Evolutionary conservation across 495 filamentous ascomycete genomes (phyloP).

Genomic region (Glarea lozoyensis): DNA sequence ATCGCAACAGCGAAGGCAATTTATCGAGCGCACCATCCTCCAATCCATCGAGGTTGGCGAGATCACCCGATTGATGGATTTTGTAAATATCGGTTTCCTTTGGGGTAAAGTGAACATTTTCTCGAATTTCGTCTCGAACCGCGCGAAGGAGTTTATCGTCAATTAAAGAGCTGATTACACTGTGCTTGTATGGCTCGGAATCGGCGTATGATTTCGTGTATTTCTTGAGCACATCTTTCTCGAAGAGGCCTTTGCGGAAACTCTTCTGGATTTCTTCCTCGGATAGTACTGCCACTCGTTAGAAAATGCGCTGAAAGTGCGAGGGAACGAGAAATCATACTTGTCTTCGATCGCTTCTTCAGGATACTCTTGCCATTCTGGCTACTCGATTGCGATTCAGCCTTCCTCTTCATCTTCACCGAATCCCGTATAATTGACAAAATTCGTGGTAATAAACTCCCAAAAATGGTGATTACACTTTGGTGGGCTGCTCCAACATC

Average conservation of each 20-base stretch:
- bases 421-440: neutral
- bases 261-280: slow-evolving; percentile 20
- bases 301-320: slow-evolving; percentile 2
- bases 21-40: slow-evolving; percentile 72
- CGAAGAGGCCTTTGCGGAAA: slow-evolving; percentile 75
- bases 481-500: slow-evolving; percentile 7
- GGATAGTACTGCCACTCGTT: slow-evolving; percentile 14
- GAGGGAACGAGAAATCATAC: slow-evolving; percentile 6
- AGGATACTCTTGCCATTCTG: slow-evolving; percentile 15
- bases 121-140: slow-evolving; percentile 82
- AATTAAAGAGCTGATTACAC: slow-evolving; percentile 75
- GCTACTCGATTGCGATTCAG: slow-evolving; percentile 15
- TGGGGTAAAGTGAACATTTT: slow-evolving; percentile 86
- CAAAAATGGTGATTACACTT: neutral
- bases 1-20: slow-evolving; percentile 73
- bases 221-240: slow-evolving; percentile 50
- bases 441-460: neutral
- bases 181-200: slow-evolving; percentile 82
- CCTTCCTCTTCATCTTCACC: slow-evolving; percentile 21
- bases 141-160: slow-evolving; percentile 68
- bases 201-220: slow-evolving; percentile 62
- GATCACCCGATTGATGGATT: slow-evolving; percentile 95
- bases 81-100: slow-evolving; percentile 99
- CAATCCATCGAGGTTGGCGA: slow-evolving; percentile 92
- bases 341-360: slow-evolving; percentile 22